Percentiles rank a stretch among this genome's conserved stretches.
Evolutionary conservation across 768 basidiomycete genomes (phyloP).

Genomic region (Hortiboletus flavorubellus): DNA sequence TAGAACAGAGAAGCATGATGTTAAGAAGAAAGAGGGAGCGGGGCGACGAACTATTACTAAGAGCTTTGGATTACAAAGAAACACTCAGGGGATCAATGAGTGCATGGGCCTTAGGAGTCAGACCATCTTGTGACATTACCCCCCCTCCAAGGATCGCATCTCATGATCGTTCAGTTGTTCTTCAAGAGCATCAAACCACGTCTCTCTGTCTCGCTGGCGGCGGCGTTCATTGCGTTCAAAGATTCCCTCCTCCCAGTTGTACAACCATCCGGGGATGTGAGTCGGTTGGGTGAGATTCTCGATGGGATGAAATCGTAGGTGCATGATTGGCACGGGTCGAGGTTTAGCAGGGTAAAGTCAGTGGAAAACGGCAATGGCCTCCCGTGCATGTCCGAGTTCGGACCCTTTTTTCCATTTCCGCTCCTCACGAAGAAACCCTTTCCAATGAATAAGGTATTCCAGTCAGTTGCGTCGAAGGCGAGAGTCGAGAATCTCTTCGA

Average conservation of each 20-base stretch:
- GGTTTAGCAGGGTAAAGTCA: not conserved
- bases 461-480: not conserved
- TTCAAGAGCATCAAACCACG: conserved; percentile 1
- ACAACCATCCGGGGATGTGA: not conserved
- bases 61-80: no score
- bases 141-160: not conserved
- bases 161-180: not conserved
- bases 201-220: not conserved
- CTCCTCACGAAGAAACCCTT: conserved; percentile 7
- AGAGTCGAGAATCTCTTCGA: conserved; percentile 21
- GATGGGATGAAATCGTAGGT: not conserved
- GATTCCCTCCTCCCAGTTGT: not conserved
- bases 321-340: not conserved
- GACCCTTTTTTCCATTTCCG: conserved; percentile 14
- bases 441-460: conserved; percentile 30
- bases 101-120: no score
- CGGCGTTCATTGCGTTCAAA: not conserved
- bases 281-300: not conserved
- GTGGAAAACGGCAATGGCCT: conserved; percentile 12
- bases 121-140: conserved; percentile 4
- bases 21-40: no score
- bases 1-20: no score
- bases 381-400: conserved; percentile 8
- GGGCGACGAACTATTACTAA: no score
- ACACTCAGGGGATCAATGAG: no score